A percentile compares a stretch with the other conserved stretches of the same genome.
Evolutionary conservation across 176 grass and related monocot genomes (phyloP).

Genomic region (Cymbopogon citratus): DNA sequence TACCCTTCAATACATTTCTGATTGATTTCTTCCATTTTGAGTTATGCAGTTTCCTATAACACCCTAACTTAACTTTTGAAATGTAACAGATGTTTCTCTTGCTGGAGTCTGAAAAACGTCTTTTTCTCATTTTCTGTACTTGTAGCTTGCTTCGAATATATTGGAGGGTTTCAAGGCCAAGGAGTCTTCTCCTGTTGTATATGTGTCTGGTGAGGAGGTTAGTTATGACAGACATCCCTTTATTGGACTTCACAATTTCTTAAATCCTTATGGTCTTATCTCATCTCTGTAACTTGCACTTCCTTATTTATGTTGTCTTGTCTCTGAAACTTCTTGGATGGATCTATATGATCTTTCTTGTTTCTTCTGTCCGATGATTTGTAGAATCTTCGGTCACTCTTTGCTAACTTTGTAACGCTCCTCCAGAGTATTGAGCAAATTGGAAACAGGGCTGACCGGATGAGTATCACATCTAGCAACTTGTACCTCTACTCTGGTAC

Average conservation of each 20-base stretch:
- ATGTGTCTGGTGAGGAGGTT: constrained; percentile 97
- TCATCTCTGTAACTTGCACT: neutral
- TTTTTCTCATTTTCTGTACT: constrained; percentile 23
- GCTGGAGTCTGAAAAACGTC: constrained; percentile 19
- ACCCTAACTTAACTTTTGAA: neutral
- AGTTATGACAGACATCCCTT: constrained; percentile 34
- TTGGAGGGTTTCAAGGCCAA: constrained; percentile 33
- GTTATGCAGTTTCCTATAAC: neutral
- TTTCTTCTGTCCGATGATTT: neutral
- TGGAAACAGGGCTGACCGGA: constrained; percentile 76
- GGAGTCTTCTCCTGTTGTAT: constrained; percentile 60
- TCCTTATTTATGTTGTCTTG: constrained; percentile 10
- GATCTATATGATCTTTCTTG: neutral
- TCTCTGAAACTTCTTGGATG: neutral
- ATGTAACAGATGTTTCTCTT: neutral
- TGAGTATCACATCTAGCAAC: constrained; percentile 69
- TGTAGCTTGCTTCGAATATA: constrained; percentile 75
- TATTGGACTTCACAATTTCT: neutral
- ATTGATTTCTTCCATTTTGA: constrained; percentile 19
- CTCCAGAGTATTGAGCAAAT: constrained; percentile 94
- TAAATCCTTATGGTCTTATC: neutral
- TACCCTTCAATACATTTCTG: constrained; percentile 8
- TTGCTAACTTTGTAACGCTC: constrained; percentile 25
- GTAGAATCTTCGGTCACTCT: constrained; percentile 2
- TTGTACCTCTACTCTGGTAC: constrained; percentile 90